These are phyloP conservation scores for Cyclotella choctawhatcheeana DNA, from an alignment of 108 stramenopile genomes.

Conservation along the genomic window DNA sequence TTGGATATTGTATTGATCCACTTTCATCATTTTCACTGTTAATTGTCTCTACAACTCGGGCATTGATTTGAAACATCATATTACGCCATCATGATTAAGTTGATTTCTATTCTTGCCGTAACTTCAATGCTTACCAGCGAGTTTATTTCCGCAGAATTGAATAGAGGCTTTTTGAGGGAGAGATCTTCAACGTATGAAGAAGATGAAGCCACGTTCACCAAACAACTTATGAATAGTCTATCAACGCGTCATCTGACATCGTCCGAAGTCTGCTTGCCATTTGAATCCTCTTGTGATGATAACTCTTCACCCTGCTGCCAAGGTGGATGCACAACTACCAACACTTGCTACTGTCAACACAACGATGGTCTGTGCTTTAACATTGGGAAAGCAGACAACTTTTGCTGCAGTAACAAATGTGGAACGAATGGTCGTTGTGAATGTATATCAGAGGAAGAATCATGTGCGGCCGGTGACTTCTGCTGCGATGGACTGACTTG, in stretches of 20 bases:
- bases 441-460: conserved; percentile 9
- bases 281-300: conserved; percentile 17
- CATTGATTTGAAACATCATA: too few species aligned
- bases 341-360: conserved; percentile 22
- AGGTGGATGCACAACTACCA: conserved; percentile 20
- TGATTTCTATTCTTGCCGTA: too few species aligned
- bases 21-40: too few species aligned
- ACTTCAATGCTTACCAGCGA: too few species aligned
- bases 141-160: too few species aligned
- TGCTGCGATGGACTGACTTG: conserved; percentile 24
- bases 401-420: conserved; percentile 29
- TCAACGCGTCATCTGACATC: not conserved
- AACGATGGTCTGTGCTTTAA: conserved; percentile 33
- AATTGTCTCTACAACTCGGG: too few species aligned
- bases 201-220: not conserved
- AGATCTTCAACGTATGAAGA: not conserved
- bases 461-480: conserved; percentile 22
- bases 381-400: conserved; percentile 13
- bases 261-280: conserved; percentile 12
- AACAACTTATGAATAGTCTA: not conserved
- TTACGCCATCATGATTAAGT: too few species aligned
- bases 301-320: conserved; percentile 26
- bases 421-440: conserved; percentile 20
- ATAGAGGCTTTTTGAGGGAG: conserved; percentile 7
- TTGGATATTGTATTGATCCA: too few species aligned